A percentile compares a stretch with the other conserved stretches of the same genome.
These are phyloP conservation scores for Pulveroboletus ravenelii DNA, from an alignment of 768 basidiomycete species.

Conservation along the genomic window DNA sequence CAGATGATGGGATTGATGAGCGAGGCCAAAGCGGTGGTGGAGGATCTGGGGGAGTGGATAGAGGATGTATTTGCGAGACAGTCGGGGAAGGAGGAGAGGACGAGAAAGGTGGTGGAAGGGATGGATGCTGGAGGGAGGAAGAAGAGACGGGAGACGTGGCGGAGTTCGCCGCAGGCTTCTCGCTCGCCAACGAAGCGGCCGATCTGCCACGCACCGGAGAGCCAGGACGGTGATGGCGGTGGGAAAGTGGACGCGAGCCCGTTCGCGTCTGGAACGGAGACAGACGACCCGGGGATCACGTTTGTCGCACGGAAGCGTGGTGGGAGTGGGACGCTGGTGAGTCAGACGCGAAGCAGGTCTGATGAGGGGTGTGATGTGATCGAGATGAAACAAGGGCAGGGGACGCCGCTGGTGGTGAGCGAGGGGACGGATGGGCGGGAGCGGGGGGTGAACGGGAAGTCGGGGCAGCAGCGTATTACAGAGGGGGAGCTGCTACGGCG, in stretches of 20 bases:
- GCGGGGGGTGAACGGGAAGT: slow-evolving; percentile 36
- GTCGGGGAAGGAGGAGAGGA: slow-evolving; percentile 26
- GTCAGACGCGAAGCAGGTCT: slow-evolving; percentile 18
- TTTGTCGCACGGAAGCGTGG: slow-evolving; percentile 59
- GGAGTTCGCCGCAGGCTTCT: slow-evolving; percentile 20
- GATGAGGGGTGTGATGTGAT: slow-evolving; percentile 15
- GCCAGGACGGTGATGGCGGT: slow-evolving; percentile 1
- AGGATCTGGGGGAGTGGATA: slow-evolving; percentile 90
- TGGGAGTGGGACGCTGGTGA: slow-evolving; percentile 25
- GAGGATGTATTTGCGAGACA: slow-evolving; percentile 59
- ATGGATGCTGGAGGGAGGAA: slow-evolving; percentile 13
- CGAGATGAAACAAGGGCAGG: slow-evolving; percentile 17
- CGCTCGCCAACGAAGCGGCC: slow-evolving; percentile 23
- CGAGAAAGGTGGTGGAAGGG: slow-evolving; percentile 15
- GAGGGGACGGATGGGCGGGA: slow-evolving; percentile 7
- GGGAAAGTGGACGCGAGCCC: slow-evolving; percentile 22
- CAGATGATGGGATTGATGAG: slow-evolving; percentile 89
- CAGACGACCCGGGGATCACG: slow-evolving; percentile 65
- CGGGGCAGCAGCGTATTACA: slow-evolving; percentile 61
- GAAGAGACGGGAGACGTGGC: slow-evolving; percentile 25
- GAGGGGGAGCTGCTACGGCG: slow-evolving; percentile 77
- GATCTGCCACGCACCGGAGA: neutral
- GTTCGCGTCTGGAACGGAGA: slow-evolving; percentile 54
- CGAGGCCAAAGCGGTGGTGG: slow-evolving; percentile 74
- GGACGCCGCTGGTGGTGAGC: slow-evolving; percentile 7